Percentiles rank a stretch among this genome's conserved stretches.
phyloP scores from a whole-genome alignment of 2,329 filamentous ascomycete genomes.

The Fusarium scirpi region DNA sequence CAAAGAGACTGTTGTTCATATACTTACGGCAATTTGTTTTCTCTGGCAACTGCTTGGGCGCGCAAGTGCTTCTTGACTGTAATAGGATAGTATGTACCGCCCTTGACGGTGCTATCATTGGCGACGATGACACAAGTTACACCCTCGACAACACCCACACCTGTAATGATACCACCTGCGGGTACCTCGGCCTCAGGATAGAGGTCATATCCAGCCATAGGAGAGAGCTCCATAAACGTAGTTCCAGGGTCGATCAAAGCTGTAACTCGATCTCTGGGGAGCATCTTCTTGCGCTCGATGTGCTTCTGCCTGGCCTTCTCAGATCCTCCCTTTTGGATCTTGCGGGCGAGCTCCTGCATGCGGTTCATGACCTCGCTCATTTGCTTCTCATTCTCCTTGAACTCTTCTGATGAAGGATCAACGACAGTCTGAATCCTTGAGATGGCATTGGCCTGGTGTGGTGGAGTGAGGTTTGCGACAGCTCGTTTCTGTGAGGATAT shows the following conservation, averaged over 20 bases:
- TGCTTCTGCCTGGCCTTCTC: slow-evolving; percentile 90
- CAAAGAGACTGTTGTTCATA: not conserved
- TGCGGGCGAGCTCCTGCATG: slow-evolving; percentile 76
- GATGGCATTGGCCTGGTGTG: slow-evolving; percentile 84
- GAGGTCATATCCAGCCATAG: slow-evolving; percentile 87
- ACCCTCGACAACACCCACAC: slow-evolving; percentile 89
- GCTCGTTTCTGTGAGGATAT: slow-evolving; percentile 50
- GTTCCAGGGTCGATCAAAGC: slow-evolving; percentile 90
- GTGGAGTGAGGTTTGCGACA: slow-evolving; percentile 82
- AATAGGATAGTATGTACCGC: slow-evolving; percentile 95
- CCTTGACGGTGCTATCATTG: slow-evolving; percentile 97
- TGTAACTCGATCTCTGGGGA: slow-evolving; percentile 88
- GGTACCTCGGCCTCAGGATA: slow-evolving; percentile 91
- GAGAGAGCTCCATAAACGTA: slow-evolving; percentile 91
- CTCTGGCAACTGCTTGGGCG: slow-evolving; percentile 88
- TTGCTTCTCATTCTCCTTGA: slow-evolving; percentile 80
- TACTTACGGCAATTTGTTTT: slow-evolving; percentile 79
- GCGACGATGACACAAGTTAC: slow-evolving; percentile 93
- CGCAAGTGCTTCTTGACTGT: slow-evolving; percentile 98
- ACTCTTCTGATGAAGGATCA: slow-evolving; percentile 82
- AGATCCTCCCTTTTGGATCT: slow-evolving; percentile 80
- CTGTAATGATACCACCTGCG: slow-evolving; percentile 91
- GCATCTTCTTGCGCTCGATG: slow-evolving; percentile 89
- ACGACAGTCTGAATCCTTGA: slow-evolving; percentile 82
- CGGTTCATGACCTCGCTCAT: slow-evolving; percentile 80